Base-by-base conservation (phyloP, 192 early-diverging fungal species). In the Backusella tuberculispora region DNA sequence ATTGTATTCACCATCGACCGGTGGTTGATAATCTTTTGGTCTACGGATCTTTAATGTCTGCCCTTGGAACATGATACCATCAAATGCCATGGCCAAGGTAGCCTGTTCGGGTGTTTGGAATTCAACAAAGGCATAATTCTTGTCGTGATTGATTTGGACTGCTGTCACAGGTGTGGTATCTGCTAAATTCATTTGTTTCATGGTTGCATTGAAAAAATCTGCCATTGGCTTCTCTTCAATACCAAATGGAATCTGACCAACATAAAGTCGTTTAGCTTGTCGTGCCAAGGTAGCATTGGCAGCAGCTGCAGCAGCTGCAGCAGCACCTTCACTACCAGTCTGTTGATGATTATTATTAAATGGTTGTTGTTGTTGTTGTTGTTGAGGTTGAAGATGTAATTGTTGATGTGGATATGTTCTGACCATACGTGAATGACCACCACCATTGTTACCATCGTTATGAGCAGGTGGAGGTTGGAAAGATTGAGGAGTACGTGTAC, bases 51-150 rank as follows among this genome's bases (percentile, higher is more conserved):
- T 96, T 45, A 99, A 81, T 70, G 89, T 87, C 72, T 94, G 89
- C 19, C 88, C 88, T 76, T 93, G 87, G 78, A 94, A 98, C 44
- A 88, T 85, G 70, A 97, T 90, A 26, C 96, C 96, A 79, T 99
- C 98, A 78, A 99, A 89, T 21, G 94, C 89, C 91, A 99, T 92
- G 10, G 93, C 97, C 29, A 87, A 87, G 6, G 95, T 95, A 1
- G 96, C 95, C 85, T 97, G 93, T 65, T 97, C 95, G 5, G 92
- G 87, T 13, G 92, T 85, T 50, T 92, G 87, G 80, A 99, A 96
- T 76, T 99, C 97, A 19, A 97, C 89, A 88, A 98, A 98, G 15
- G 96, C 96, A 85, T 96, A 98, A 76, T 93, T 93, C 80, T 96
- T 96, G n/a, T 98, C 97, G 45, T 89, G 86, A 79, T 97, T 96